A percentile compares a stretch with the other conserved stretches of the same genome.
phyloP scores from a whole-genome alignment of 1,284 basidiomycete genomes.

The Neolentinus lepideus region DNA sequence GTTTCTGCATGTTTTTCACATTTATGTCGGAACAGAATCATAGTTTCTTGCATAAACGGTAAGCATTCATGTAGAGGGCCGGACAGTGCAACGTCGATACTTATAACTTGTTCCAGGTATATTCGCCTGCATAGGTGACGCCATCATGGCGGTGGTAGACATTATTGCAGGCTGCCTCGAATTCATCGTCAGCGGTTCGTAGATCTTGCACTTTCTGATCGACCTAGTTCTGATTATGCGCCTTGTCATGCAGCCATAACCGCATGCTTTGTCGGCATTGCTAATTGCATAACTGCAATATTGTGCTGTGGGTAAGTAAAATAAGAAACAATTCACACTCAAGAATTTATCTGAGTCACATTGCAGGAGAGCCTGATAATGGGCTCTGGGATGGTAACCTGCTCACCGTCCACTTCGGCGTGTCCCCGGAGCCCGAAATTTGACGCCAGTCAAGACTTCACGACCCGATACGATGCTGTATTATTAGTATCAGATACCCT shows the following conservation, averaged over 20 bases:
- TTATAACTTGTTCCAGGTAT: conserved; percentile 18
- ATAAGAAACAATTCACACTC: not conserved
- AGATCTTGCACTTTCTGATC: not conserved
- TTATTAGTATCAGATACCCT: not conserved
- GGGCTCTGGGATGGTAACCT: conserved; percentile 1
- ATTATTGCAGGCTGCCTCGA: conserved; percentile 35
- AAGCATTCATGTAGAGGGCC: not conserved
- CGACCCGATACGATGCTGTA: not conserved
- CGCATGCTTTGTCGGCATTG: conserved; percentile 23
- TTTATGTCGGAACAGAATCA: not conserved
- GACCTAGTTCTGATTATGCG: conserved; percentile 1
- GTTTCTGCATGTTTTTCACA: not conserved
- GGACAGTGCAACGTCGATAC: not conserved
- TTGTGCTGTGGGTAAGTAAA: conserved; percentile 18
- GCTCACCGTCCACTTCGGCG: conserved; percentile 1
- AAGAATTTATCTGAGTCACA: not conserved
- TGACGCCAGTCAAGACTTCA: not conserved
- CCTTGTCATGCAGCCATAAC: conserved; percentile 22
- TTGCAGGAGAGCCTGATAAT: not conserved
- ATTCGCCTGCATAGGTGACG: conserved; percentile 35
- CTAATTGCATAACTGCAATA: conserved; percentile 18
- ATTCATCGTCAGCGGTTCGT: conserved; percentile 35
- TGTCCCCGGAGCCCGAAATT: not conserved
- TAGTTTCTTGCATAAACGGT: not conserved
- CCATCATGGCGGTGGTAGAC: conserved; percentile 29